These are phyloP conservation scores for Clonostachys chloroleuca DNA, from an alignment of 2,329 filamentous ascomycete genomes.

Conservation along the genomic window DNA sequence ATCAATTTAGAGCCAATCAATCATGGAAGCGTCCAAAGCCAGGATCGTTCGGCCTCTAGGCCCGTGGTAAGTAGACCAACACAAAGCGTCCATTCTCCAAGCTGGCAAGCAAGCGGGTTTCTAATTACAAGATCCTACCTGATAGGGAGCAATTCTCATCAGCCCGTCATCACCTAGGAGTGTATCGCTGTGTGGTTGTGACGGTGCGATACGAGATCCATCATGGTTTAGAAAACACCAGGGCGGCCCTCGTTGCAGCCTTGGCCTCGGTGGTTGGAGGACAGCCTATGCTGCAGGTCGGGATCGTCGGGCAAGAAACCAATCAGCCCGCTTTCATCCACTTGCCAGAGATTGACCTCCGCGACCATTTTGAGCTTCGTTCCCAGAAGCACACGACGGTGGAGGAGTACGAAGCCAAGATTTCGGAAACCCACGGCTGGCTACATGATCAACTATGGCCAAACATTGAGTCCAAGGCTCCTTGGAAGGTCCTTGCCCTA, in stretches of 20 bases:
- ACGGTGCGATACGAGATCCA: constrained; percentile 34
- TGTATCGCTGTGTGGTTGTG: constrained; percentile 40
- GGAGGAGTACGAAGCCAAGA: constrained; percentile 18
- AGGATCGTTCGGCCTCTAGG: constrained; percentile 15
- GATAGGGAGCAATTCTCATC: constrained; percentile 39
- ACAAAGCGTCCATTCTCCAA: not conserved
- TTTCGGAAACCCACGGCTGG: constrained; percentile 26
- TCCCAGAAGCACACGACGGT: constrained; percentile 9
- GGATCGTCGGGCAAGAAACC: constrained; percentile 39
- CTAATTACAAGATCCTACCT: constrained; percentile 3
- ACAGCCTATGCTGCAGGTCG: constrained; percentile 43
- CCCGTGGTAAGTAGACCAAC: constrained; percentile 10
- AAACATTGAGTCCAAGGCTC: constrained; percentile 30
- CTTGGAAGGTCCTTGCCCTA: constrained; percentile 37
- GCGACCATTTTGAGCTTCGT: constrained; percentile 32
- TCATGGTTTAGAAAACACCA: not conserved
- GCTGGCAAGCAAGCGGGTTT: constrained; percentile 13
- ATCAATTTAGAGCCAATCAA: no score
- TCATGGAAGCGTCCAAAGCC: not conserved
- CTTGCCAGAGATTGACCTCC: constrained; percentile 34
- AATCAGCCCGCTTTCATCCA: constrained; percentile 35
- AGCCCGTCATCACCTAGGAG: constrained; percentile 37
- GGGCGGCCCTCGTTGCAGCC: constrained; percentile 24
- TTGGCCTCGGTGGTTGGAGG: constrained; percentile 30
- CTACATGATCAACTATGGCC: constrained; percentile 35